These are phyloP conservation scores for Cryptococcus sp. DNA, from an alignment of 1,284 basidiomycete genomes.

Conservation along the genomic window DNA sequence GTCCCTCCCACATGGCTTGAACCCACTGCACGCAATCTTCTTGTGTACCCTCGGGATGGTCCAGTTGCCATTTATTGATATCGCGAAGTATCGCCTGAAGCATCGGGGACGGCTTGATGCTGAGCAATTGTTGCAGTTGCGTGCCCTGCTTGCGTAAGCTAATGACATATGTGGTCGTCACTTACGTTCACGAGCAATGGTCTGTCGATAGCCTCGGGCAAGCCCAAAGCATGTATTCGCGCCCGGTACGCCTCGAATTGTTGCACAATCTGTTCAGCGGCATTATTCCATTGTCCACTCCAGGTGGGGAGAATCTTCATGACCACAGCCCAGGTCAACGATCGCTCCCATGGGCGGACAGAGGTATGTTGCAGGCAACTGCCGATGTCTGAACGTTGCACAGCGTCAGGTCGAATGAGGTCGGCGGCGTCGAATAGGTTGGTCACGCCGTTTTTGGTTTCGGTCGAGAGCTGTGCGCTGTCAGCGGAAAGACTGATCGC, in stretches of 20 bases:
- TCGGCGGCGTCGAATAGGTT: conserved; percentile 65
- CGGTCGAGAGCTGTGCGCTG: conserved; percentile 63
- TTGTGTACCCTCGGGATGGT: conserved; percentile 65
- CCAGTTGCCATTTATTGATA: conserved; percentile 80
- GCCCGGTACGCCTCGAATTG: conserved; percentile 67
- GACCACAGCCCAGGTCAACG: conserved; percentile 72
- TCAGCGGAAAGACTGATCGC: conserved; percentile 2
- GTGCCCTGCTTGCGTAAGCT: conserved; percentile 62
- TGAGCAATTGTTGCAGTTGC: conserved; percentile 63
- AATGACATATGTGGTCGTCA: conserved; percentile 7
- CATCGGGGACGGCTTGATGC: conserved; percentile 67
- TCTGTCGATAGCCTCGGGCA: conserved; percentile 65
- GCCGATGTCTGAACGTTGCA: conserved; percentile 50
- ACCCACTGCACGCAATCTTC: conserved; percentile 73
- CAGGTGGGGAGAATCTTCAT: conserved; percentile 68
- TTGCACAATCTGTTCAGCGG: conserved; percentile 59
- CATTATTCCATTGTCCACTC: conserved; percentile 55
- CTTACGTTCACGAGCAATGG: conserved; percentile 76
- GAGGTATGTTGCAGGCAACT: conserved; percentile 30
- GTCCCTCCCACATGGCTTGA: conserved; percentile 34
- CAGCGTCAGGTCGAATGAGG: conserved; percentile 57
- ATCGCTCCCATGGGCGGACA: conserved; percentile 62
- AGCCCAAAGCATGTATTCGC: conserved; percentile 64
- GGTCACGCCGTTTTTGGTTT: conserved; percentile 75
- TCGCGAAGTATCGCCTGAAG: conserved; percentile 64